Conservation (phyloP, 768 basidiomycete genomes). For the Asterophora parasitica region DNA sequence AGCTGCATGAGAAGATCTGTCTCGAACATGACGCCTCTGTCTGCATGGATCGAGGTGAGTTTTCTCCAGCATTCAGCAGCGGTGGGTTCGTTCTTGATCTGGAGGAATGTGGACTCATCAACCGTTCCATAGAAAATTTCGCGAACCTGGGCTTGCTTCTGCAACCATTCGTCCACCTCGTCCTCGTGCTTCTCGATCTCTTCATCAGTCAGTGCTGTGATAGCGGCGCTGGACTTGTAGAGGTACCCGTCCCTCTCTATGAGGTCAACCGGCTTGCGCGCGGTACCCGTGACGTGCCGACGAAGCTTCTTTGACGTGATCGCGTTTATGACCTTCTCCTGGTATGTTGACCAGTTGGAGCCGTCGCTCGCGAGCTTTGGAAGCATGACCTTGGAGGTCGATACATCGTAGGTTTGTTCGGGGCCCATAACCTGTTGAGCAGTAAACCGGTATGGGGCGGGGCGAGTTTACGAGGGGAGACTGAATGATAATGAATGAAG, state of each 20-base stretch:
- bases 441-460: too few relatives aligned
- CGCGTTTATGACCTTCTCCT: constrained; percentile 18
- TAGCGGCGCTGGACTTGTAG: neutral
- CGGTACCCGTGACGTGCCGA: too few relatives aligned
- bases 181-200: constrained; percentile 19
- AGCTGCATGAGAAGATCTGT: too few relatives aligned
- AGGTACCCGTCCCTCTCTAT: constrained; percentile 14
- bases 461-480: too few relatives aligned
- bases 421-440: too few relatives aligned
- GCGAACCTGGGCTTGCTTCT: constrained; percentile 11
- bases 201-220: constrained; percentile 11
- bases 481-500: too few relatives aligned
- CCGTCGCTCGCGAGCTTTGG: constrained; percentile 19
- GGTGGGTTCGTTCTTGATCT: too few relatives aligned
- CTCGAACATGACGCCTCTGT: too few relatives aligned
- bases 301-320: constrained; percentile 16
- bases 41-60: neutral
- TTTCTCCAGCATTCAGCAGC: too few relatives aligned
- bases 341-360: constrained; percentile 27
- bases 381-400: neutral
- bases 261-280: constrained; percentile 15
- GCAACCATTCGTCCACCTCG: constrained; percentile 17
- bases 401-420: too few relatives aligned
- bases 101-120: too few relatives aligned
- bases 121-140: neutral